Evolutionary conservation across 768 basidiomycete genomes (phyloP).

Genomic region (Trametes sanguinea): DNA sequence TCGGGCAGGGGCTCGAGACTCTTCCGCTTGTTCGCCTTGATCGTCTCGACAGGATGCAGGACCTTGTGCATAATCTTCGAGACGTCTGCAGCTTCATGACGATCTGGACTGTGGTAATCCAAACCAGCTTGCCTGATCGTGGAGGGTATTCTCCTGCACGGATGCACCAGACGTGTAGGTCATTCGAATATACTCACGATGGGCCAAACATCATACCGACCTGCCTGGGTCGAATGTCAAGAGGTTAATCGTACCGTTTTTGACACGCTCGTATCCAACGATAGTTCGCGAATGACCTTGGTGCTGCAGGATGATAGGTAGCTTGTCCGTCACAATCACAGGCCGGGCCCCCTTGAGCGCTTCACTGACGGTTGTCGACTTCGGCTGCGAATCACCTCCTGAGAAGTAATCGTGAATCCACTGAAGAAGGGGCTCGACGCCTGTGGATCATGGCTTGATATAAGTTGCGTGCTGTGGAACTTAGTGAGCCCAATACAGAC

Average conservation of each 20-base stretch:
- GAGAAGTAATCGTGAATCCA: slow-evolving; percentile 82
- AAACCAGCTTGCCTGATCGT: slow-evolving; percentile 15
- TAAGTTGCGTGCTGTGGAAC: background rate
- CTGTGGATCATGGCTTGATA: slow-evolving; percentile 1
- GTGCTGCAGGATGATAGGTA: slow-evolving; percentile 85
- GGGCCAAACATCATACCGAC: slow-evolving; percentile 38
- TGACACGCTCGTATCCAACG: slow-evolving; percentile 76
- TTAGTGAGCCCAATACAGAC: slow-evolving; percentile 34
- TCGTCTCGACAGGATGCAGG: slow-evolving; percentile 20
- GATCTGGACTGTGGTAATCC: background rate
- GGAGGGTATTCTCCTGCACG: slow-evolving; percentile 27
- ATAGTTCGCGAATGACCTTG: slow-evolving; percentile 86
- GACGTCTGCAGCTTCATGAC: background rate
- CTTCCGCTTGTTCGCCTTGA: slow-evolving; percentile 27
- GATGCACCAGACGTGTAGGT: background rate
- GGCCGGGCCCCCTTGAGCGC: slow-evolving; percentile 52
- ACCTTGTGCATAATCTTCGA: slow-evolving; percentile 15
- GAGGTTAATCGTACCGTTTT: slow-evolving; percentile 58
- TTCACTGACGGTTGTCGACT: slow-evolving; percentile 46
- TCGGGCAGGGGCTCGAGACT: background rate
- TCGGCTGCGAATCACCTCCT: slow-evolving; percentile 23
- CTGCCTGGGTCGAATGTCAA: slow-evolving; percentile 77
- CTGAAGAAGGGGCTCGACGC: slow-evolving; percentile 45
- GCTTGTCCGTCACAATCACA: slow-evolving; percentile 58
- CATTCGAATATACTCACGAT: too few relatives aligned